Evolutionary conservation across 106 monocot genomes (phyloP).

Genomic region (Dioscorea dumetorum): DNA sequence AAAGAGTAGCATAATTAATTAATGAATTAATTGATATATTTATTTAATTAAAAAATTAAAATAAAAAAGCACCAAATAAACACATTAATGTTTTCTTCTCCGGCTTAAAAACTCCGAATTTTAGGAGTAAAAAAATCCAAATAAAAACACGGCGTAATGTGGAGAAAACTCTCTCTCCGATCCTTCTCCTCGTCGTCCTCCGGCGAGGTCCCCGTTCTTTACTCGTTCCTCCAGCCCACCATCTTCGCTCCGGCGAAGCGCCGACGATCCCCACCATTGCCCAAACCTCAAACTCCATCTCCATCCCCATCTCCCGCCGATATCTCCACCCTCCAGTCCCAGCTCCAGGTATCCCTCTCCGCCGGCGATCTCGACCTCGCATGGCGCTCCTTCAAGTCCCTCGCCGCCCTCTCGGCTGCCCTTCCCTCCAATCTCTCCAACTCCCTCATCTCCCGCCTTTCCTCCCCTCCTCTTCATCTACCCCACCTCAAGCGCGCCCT

Average conservation of each 20-base stretch:
- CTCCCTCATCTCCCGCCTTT: conserved; percentile 45
- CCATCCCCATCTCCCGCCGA: conserved; percentile 1
- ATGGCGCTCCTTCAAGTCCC: conserved; percentile 76
- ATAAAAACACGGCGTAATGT: conserved; percentile 4
- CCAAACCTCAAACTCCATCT: not conserved
- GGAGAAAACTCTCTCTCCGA: conserved; percentile 8
- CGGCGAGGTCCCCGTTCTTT: conserved; percentile 36
- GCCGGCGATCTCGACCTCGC: conserved; percentile 49
- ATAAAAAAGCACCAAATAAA: too few relatives aligned
- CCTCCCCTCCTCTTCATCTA: conserved; percentile 27
- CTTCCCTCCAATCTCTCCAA: conserved; percentile 30
- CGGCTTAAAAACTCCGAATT: too few relatives aligned
- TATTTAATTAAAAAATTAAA: too few relatives aligned
- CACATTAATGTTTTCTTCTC: too few relatives aligned
- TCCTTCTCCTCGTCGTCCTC: too few relatives aligned
- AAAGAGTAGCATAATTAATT: too few relatives aligned
- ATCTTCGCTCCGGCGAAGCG: conserved; percentile 43
- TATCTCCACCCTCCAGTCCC: conserved; percentile 34
- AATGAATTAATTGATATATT: too few relatives aligned
- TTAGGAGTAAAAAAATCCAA: too few relatives aligned
- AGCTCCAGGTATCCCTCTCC: conserved; percentile 36
- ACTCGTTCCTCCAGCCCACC: conserved; percentile 80
- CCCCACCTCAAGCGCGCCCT: conserved; percentile 86
- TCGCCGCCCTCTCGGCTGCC: conserved; percentile 35
- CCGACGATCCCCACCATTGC: not conserved